Percentiles rank a stretch among this genome's conserved stretches.
Evolutionary conservation across 148 eudicot species (phyloP).

Genomic region (Drosera capensis): DNA sequence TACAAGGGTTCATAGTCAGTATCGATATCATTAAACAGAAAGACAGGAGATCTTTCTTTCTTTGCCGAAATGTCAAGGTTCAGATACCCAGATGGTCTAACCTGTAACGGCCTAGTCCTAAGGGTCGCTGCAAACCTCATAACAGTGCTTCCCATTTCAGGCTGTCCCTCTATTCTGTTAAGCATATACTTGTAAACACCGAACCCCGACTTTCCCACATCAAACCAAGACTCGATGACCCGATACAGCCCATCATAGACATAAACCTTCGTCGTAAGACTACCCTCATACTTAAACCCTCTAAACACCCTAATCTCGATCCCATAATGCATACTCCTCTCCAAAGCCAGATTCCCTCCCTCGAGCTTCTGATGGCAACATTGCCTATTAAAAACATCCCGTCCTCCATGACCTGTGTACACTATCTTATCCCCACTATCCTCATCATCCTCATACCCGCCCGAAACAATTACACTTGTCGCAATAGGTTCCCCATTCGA

Average conservation of each 20-base stretch:
- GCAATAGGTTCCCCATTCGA: conserved; percentile 88
- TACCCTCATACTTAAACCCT: conserved; percentile 56
- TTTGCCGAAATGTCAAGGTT: conserved; percentile 55
- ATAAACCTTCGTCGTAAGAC: conserved; percentile 53
- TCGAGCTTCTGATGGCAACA: conserved; percentile 56
- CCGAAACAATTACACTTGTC: conserved; percentile 62
- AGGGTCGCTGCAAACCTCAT: conserved; percentile 46
- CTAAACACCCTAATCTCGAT: conserved; percentile 85
- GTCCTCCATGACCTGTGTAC: conserved; percentile 88
- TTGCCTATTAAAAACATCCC: conserved; percentile 43
- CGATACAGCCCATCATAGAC: conserved; percentile 92
- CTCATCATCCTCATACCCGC: conserved; percentile 89
- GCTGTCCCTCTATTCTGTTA: conserved; percentile 49
- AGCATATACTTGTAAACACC: conserved; percentile 79
- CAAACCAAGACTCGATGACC: conserved; percentile 63
- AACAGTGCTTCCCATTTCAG: conserved; percentile 74
- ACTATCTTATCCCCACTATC: conserved; percentile 59
- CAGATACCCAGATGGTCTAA: conserved; percentile 45
- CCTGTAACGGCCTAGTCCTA: conserved; percentile 36
- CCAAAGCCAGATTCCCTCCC: conserved; percentile 64
- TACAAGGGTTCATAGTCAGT: conserved; percentile 36
- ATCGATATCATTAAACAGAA: conserved; percentile 61
- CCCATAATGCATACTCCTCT: conserved; percentile 81
- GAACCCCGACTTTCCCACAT: conserved; percentile 83
- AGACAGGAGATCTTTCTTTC: conserved; percentile 30